Conservation (phyloP, 345 rosid species). For the Pistacia atlantica region DNA sequence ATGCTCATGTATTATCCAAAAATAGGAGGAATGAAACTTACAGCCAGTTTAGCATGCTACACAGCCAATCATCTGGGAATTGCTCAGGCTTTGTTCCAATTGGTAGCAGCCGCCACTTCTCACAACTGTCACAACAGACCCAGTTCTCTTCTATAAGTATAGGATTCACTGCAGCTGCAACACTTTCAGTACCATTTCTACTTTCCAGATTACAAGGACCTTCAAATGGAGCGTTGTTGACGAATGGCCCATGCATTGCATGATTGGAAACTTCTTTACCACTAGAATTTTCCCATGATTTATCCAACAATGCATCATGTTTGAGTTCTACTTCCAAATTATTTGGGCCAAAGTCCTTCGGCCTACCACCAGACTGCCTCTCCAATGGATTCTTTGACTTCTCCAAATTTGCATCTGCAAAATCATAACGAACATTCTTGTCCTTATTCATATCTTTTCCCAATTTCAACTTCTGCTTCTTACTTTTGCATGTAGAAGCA, state of each 20-base stretch:
- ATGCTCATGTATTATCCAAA: not conserved
- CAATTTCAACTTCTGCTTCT: constrained; percentile 31
- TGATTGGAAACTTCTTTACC: constrained; percentile 33
- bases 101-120: constrained; percentile 76
- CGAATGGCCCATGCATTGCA: constrained; percentile 21
- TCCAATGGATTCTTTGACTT: constrained; percentile 9
- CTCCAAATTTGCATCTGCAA: constrained; percentile 23
- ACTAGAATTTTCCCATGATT: constrained; percentile 35
- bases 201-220: constrained; percentile 25
- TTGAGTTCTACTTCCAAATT: constrained; percentile 27
- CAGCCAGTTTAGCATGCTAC: constrained; percentile 84
- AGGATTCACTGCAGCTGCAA: constrained; percentile 33
- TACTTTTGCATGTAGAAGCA: constrained; percentile 31
- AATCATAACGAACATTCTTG: constrained; percentile 27
- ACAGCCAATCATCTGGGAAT: constrained; percentile 73
- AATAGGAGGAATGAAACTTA: constrained; percentile 44
- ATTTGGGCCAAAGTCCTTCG: constrained; percentile 24
- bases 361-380: constrained; percentile 30
- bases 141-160: constrained; percentile 44
- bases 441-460: constrained; percentile 35
- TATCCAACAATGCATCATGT: constrained; percentile 25
- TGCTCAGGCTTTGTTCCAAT: constrained; percentile 43
- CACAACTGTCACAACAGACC: constrained; percentile 68
- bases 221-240: constrained; percentile 28
- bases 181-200: constrained; percentile 34